These are phyloP conservation scores for Sporobolomyces pararoseus DNA, from an alignment of 768 basidiomycete genomes.

Conservation along the genomic window DNA sequence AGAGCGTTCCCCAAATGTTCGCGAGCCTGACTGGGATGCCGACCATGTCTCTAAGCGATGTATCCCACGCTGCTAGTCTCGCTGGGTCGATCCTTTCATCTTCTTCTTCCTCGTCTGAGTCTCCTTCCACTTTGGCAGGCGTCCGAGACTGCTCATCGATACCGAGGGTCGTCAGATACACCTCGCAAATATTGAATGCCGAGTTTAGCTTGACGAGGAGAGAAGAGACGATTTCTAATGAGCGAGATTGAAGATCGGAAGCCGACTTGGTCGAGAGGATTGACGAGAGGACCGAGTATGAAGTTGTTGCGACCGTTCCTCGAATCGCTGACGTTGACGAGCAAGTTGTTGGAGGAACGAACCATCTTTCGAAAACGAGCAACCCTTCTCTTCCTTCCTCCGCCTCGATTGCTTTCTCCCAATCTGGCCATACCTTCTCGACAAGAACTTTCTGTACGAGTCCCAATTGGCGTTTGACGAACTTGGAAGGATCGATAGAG, in stretches of 20 bases:
- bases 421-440: slow-evolving; percentile 38
- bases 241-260: not conserved
- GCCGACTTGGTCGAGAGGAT: slow-evolving; percentile 20
- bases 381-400: not conserved
- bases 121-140: no score
- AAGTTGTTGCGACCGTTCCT: slow-evolving; percentile 17
- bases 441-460: slow-evolving; percentile 36
- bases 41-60: slow-evolving; percentile 63
- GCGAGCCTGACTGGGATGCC: slow-evolving; percentile 72
- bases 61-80: slow-evolving; percentile 60
- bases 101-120: slow-evolving; percentile 20
- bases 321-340: not conserved
- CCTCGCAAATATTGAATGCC: slow-evolving; percentile 8
- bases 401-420: slow-evolving; percentile 22
- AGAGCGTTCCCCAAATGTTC: slow-evolving; percentile 55
- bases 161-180: slow-evolving; percentile 11
- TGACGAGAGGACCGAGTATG: slow-evolving; percentile 29
- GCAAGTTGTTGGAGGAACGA: slow-evolving; percentile 8
- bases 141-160: no score
- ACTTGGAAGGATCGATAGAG: not conserved
- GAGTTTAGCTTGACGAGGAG: slow-evolving; percentile 11
- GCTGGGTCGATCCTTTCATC: slow-evolving; percentile 7
- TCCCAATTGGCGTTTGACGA: slow-evolving; percentile 32
- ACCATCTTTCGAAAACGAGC: slow-evolving; percentile 27
- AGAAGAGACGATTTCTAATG: slow-evolving; percentile 16